phyloP scores from a whole-genome alignment of 1,139 yeast genomes.

The Pichia sp. region DNA sequence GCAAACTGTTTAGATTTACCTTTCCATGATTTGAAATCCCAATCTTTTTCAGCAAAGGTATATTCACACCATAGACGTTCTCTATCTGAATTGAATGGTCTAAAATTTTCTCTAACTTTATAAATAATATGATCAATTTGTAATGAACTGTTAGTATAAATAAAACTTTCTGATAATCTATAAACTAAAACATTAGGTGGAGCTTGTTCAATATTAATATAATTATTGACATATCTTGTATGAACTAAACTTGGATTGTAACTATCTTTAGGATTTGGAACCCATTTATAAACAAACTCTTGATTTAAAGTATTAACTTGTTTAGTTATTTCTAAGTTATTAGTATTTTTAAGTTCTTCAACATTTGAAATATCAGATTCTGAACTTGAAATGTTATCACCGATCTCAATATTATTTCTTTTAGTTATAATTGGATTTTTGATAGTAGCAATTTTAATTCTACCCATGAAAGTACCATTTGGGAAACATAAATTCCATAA shows the following conservation, averaged over 20 bases:
- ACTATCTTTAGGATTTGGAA: constrained; percentile 54
- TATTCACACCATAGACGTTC: constrained; percentile 85
- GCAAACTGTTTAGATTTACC: background rate
- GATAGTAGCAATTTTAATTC: constrained; percentile 65
- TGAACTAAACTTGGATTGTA: constrained; percentile 23
- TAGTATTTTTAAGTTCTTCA: background rate
- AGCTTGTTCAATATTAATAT: constrained; percentile 60
- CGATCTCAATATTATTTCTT: background rate
- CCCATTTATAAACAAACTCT: constrained; percentile 53
- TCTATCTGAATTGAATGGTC: constrained; percentile 58
- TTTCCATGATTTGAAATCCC: background rate
- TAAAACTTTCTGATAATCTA: constrained; percentile 74
- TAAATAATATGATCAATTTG: constrained; percentile 69
- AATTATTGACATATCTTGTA: constrained; percentile 42
- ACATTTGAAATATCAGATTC: background rate
- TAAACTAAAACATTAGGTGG: constrained; percentile 89
- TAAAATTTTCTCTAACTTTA: constrained; percentile 56
- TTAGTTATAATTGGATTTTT: constrained; percentile 40
- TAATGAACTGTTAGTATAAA: constrained; percentile 73
- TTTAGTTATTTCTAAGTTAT: background rate
- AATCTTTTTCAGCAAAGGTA: constrained; percentile 4
- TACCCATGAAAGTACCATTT: constrained; percentile 75
- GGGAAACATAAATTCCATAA: constrained; percentile 76
- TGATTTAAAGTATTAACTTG: background rate
- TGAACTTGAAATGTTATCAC: too few species aligned